Base-by-base conservation (phyloP, 768 basidiomycete genomes). In the Leccinum broughii region DNA sequence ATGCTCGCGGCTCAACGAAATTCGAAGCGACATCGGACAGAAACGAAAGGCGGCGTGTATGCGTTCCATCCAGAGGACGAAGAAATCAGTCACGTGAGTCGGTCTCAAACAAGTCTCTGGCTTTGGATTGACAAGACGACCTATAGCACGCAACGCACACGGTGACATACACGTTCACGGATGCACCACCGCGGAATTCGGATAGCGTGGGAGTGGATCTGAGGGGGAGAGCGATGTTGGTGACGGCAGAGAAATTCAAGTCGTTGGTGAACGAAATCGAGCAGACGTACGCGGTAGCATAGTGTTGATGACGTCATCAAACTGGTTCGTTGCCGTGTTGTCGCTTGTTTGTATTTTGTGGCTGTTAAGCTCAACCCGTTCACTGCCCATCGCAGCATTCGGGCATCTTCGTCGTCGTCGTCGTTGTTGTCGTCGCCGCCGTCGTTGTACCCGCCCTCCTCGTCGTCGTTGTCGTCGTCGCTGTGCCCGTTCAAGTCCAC, bases 21-120 rank as follows among this genome's bases (percentile, higher is more conserved):
- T 60, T 37, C 75, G 54, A 82, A 83, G 57, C 76, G 75, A 10
- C 67, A 78, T 65, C 75, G 73, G 44, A 56, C 54, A 52, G 35
- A 71, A 58, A 58, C 63, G 32, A 69, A 64, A 56, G 85, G 85
- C 56, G 83, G 86, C 0, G 77, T 85, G 6, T 90, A 87, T 67
- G 76, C 85, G 2, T 96, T 92, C 76, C 94, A 97, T 68, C 87
- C 90, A 0, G 95, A 97, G 71, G 95, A 97, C 72, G 87, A 88
- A 46, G 78, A 78, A 46, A 85, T 94, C 55, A 80, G 82, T 58
- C 75, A 85, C 77, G 92, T 91, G 62, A 24, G 66, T 15, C 28
- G 13, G 35, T 32, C 22, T 49, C 20, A 3, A 15, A 35, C 32
- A 13, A 34, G 24, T 53, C 0, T 22, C 22, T 13, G 28, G 28